Evolutionary conservation across 2,329 filamentous ascomycete genomes (phyloP).

Genomic region (Nectriaceae sp.): DNA sequence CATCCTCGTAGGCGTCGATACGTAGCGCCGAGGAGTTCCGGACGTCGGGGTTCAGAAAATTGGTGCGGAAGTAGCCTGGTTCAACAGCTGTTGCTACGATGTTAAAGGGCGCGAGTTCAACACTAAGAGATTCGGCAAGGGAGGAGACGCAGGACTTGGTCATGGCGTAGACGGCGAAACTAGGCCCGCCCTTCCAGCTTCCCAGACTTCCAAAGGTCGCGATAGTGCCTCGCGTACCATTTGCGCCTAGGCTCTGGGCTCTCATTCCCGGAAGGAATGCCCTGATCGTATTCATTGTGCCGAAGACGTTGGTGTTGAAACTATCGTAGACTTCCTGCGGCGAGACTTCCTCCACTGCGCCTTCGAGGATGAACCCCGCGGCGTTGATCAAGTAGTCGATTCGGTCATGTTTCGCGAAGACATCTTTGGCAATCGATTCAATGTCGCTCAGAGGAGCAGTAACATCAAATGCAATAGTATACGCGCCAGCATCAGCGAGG

Average conservation of each 20-base stretch:
- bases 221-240: constrained; percentile 31
- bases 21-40: constrained; percentile 29
- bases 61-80: constrained; percentile 56
- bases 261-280: constrained; percentile 52
- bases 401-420: constrained; percentile 35
- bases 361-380: constrained; percentile 47
- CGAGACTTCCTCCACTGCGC: constrained; percentile 42
- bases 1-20: constrained; percentile 34
- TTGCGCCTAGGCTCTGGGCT: constrained; percentile 29
- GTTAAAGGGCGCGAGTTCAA: constrained; percentile 48
- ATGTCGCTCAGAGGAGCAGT: constrained; percentile 41
- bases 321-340: constrained; percentile 37
- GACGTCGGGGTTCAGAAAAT: constrained; percentile 43
- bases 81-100: constrained; percentile 47
- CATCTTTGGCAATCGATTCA: constrained; percentile 34
- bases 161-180: constrained; percentile 43
- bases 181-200: constrained; percentile 42
- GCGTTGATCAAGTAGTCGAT: constrained; percentile 52
- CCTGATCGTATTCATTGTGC: constrained; percentile 48
- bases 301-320: constrained; percentile 58
- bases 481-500: constrained; percentile 45
- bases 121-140: constrained; percentile 44
- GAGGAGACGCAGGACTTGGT: constrained; percentile 50
- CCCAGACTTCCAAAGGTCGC: constrained; percentile 50
- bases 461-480: constrained; percentile 48